Evolutionary conservation across 176 grass and related monocot genomes (phyloP).

Genomic region (Pontederia crassipes): DNA sequence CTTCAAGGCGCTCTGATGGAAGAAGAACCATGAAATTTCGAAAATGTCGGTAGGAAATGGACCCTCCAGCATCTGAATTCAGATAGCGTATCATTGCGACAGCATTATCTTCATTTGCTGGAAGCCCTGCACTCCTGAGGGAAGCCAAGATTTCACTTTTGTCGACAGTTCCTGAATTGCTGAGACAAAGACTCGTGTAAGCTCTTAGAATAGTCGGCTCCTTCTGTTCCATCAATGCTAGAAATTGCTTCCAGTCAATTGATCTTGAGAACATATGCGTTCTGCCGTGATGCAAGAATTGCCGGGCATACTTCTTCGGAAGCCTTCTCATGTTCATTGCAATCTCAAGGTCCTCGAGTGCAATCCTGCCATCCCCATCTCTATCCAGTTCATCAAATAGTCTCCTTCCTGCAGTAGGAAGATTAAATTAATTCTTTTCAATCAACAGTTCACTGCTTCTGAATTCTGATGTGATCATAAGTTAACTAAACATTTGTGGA

Average conservation of each 20-base stretch:
- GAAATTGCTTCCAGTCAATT: conserved; percentile 91
- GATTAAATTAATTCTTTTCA: neutral
- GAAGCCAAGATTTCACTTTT: conserved; percentile 90
- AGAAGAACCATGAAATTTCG: conserved; percentile 97
- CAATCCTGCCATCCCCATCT: conserved; percentile 85
- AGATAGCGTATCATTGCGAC: conserved; percentile 81
- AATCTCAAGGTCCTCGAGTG: conserved; percentile 86
- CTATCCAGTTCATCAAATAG: conserved; percentile 95
- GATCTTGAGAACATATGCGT: conserved; percentile 86
- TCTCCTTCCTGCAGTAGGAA: conserved; percentile 53
- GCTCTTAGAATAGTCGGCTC: conserved; percentile 82
- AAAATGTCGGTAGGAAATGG: conserved; percentile 93
- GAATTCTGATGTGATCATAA: too few species aligned
- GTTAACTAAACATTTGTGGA: too few species aligned
- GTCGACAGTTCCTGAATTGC: conserved; percentile 90
- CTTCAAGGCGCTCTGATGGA: conserved; percentile 87
- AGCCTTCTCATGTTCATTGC: conserved; percentile 82
- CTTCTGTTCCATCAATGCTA: conserved; percentile 98
- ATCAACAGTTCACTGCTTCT: too few species aligned
- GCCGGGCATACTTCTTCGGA: conserved; percentile 61
- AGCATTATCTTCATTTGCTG: conserved; percentile 87
- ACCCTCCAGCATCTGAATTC: conserved; percentile 60
- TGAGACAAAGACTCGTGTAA: conserved; percentile 85
- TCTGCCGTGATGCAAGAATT: conserved; percentile 61
- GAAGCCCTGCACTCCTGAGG: conserved; percentile 69